Conservation (phyloP, 805 yeast species). For the Sugiyamaella americana region DNA sequence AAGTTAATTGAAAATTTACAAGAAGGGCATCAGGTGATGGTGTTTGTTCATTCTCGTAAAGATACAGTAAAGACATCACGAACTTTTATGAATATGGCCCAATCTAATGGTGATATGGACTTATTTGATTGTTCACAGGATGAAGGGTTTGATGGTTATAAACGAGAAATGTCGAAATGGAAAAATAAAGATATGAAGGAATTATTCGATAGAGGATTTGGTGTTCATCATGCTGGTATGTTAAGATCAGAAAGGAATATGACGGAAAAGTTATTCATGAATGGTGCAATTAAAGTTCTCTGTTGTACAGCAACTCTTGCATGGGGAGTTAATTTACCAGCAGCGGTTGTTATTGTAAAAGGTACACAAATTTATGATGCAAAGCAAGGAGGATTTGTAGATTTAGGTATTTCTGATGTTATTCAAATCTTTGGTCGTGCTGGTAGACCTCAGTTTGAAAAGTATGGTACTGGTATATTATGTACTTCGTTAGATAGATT, state of each 20-base stretch:
- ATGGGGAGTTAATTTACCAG: conserved; percentile 99
- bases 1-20: conserved; percentile 62
- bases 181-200: conserved; percentile 67
- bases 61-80: conserved; percentile 84
- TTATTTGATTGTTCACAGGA: conserved; percentile 53
- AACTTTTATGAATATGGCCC: conserved; percentile 62
- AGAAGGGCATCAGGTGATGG: conserved; percentile 86
- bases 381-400: conserved; percentile 89
- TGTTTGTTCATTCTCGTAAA: conserved; percentile 91
- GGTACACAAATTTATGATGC: conserved; percentile 96
- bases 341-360: conserved; percentile 92
- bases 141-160: conserved; percentile 29
- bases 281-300: conserved; percentile 81
- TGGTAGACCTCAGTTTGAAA: conserved; percentile 96
- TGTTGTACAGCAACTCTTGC: conserved; percentile 98
- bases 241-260: conserved; percentile 81
- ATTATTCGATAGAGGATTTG: conserved; percentile 74
- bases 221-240: conserved; percentile 98
- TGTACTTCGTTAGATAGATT: conserved; percentile 76
- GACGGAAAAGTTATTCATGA: conserved; percentile 78
- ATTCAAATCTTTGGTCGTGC: conserved; percentile 99
- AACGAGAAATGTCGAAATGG: conserved; percentile 25
- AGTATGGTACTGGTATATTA: conserved; percentile 85
- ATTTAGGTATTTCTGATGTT: conserved; percentile 92
- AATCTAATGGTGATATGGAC: conserved; percentile 48